Evolutionary conservation across 2,329 filamentous ascomycete genomes (phyloP).

Genomic region (Hortaea werneckii): DNA sequence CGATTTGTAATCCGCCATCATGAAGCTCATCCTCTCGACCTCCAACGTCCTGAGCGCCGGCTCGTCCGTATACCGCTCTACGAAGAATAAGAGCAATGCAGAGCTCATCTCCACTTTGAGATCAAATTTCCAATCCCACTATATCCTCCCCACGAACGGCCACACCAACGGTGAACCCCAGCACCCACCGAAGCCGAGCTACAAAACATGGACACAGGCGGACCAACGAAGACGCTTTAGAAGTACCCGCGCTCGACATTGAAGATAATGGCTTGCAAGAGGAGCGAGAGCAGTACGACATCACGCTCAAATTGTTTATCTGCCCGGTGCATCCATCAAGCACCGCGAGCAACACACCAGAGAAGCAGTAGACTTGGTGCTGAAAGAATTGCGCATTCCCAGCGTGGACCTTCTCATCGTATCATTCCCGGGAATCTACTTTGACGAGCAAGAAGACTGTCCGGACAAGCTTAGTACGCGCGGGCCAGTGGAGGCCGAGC

Average conservation of each 20-base stretch:
- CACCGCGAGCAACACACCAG: slow-evolving; percentile 57
- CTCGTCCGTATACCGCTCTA: slow-evolving; percentile 70
- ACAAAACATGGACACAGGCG: slow-evolving; percentile 56
- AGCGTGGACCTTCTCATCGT: slow-evolving; percentile 82
- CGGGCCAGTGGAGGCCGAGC: slow-evolving; percentile 35
- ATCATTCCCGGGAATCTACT: slow-evolving; percentile 86
- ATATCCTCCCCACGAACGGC: slow-evolving; percentile 3
- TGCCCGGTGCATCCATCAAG: slow-evolving; percentile 45
- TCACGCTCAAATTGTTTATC: slow-evolving; percentile 93
- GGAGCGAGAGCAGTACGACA: slow-evolving; percentile 76
- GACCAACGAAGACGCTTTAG: slow-evolving; percentile 42
- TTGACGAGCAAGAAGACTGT: slow-evolving; percentile 76
- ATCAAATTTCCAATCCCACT: slow-evolving; percentile 54
- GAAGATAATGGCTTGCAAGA: slow-evolving; percentile 62
- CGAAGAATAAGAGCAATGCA: slow-evolving; percentile 76
- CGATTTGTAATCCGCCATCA: slow-evolving; percentile 35
- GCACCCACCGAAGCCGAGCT: slow-evolving; percentile 21
- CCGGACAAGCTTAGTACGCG: slow-evolving; percentile 48
- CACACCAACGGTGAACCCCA: slow-evolving; percentile 10
- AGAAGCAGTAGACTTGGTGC: slow-evolving; percentile 70
- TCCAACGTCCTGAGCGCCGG: slow-evolving; percentile 82
- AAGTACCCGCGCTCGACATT: slow-evolving; percentile 67
- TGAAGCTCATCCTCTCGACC: slow-evolving; percentile 76
- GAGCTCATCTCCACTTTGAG: slow-evolving; percentile 84
- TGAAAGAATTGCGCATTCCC: slow-evolving; percentile 64